Conservation (phyloP, 2,329 filamentous ascomycete genomes). For the Gremmenia infestans region DNA sequence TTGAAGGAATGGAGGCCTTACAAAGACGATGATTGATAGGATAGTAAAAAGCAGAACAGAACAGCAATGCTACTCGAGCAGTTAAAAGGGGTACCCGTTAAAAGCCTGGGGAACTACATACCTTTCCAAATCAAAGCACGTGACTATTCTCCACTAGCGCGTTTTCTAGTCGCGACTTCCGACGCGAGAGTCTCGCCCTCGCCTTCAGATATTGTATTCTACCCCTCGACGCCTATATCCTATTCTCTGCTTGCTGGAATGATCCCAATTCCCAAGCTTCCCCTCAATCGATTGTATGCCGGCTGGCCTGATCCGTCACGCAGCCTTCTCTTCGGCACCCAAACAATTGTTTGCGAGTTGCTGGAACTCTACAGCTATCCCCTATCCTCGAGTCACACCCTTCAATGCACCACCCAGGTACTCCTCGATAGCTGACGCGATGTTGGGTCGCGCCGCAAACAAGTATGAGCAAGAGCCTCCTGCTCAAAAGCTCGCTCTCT, state of each 20-base stretch:
- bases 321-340: conserved; percentile 24
- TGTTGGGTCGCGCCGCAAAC: conserved; percentile 31
- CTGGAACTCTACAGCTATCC: conserved; percentile 22
- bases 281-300: conserved; percentile 29
- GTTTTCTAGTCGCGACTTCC: conserved; percentile 6
- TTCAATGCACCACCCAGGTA: conserved; percentile 22
- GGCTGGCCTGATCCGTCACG: conserved; percentile 22
- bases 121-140: not conserved
- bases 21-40: too few relatives aligned
- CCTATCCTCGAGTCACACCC: conserved; percentile 6
- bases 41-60: too few relatives aligned
- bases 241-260: conserved; percentile 11
- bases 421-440: conserved; percentile 30
- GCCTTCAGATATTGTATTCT: not conserved
- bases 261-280: conserved; percentile 11
- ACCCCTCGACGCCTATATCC: not conserved
- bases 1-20: too few relatives aligned
- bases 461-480: conserved; percentile 15
- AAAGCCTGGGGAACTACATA: too few relatives aligned
- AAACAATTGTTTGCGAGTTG: conserved; percentile 25
- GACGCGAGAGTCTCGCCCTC: conserved; percentile 1
- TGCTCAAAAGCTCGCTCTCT: conserved; percentile 20
- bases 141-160: not conserved
- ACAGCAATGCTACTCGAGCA: too few relatives aligned
- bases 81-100: too few relatives aligned